A percentile compares a stretch with the other conserved stretches of the same genome.
phyloP scores from a whole-genome alignment of 306 rosid species.

The Malus sieversii region DNA sequence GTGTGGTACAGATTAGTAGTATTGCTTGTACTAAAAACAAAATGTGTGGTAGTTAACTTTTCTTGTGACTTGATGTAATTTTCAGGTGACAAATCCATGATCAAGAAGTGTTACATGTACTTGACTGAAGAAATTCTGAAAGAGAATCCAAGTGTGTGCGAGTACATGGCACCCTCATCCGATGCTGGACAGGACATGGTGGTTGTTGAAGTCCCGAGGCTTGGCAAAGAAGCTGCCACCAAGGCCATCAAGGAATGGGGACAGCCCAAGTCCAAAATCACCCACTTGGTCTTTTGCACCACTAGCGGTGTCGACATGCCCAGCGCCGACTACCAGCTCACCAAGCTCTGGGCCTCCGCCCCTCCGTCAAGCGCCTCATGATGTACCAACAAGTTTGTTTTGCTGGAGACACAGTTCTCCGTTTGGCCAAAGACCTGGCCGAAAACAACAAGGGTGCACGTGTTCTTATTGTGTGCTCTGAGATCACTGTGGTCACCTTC shows the following conservation, averaged over 20 bases:
- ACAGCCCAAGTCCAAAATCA: slow-evolving; percentile 62
- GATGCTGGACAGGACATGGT: slow-evolving; percentile 73
- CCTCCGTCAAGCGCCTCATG: slow-evolving; percentile 42
- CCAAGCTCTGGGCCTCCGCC: slow-evolving; percentile 63
- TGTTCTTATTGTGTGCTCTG: slow-evolving; percentile 27
- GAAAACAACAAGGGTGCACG: slow-evolving; percentile 23
- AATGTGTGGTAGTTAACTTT: background rate
- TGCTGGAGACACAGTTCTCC: slow-evolving; percentile 20
- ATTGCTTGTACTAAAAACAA: background rate
- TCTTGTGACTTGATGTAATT: background rate
- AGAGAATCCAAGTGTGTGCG: slow-evolving; percentile 37
- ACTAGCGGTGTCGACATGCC: slow-evolving; percentile 81
- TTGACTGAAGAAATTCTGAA: slow-evolving; percentile 38
- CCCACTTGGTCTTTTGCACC: slow-evolving; percentile 64
- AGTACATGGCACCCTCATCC: slow-evolving; percentile 56
- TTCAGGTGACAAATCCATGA: slow-evolving; percentile 57
- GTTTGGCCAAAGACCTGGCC: slow-evolving; percentile 21
- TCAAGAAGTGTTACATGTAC: slow-evolving; percentile 47
- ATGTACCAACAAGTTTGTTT: slow-evolving; percentile 7
- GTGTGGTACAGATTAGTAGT: too few relatives aligned
- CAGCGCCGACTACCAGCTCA: slow-evolving; percentile 60
- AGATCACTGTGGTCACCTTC: slow-evolving; percentile 12
- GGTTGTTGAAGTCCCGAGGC: slow-evolving; percentile 55
- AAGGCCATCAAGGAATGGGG: slow-evolving; percentile 61
- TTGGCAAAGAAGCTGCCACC: slow-evolving; percentile 66